These are phyloP conservation scores for Arthrobotrys entomopaga DNA, from an alignment of 2,329 filamentous ascomycete genomes.

Conservation along the genomic window DNA sequence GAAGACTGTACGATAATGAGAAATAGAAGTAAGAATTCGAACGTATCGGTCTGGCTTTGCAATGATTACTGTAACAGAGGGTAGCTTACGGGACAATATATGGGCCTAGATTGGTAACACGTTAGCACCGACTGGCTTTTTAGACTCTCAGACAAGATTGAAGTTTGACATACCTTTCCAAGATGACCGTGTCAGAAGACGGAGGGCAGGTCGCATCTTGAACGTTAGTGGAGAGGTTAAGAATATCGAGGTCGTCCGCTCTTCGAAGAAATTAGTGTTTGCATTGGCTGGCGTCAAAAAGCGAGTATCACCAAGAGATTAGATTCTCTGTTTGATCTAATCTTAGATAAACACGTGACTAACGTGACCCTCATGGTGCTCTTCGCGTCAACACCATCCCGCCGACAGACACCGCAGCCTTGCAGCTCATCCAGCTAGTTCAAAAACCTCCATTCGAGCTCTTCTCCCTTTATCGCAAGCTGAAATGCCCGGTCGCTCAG, in stretches of 20 bases:
- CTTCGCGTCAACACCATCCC: slow-evolving; percentile 37
- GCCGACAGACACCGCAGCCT: not conserved
- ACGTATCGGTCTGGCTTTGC: not conserved
- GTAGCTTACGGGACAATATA: slow-evolving; percentile 76
- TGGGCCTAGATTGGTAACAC: slow-evolving; percentile 67
- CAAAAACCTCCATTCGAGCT: not conserved
- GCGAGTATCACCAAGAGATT: slow-evolving; percentile 19
- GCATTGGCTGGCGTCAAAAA: slow-evolving; percentile 21
- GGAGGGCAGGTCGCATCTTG: slow-evolving; percentile 75
- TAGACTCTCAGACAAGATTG: not conserved
- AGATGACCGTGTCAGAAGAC: slow-evolving; percentile 78
- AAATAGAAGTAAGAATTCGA: too few species aligned
- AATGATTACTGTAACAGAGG: not conserved
- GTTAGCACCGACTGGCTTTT: slow-evolving; percentile 28
- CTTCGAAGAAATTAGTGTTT: not conserved
- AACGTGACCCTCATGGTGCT: slow-evolving; percentile 31
- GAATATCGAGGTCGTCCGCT: not conserved
- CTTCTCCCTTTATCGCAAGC: not conserved
- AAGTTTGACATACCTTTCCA: slow-evolving; percentile 77
- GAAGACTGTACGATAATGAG: slow-evolving; percentile 56
- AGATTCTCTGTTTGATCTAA: slow-evolving; percentile 16
- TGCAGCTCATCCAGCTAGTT: not conserved
- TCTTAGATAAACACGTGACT: slow-evolving; percentile 35
- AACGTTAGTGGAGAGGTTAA: slow-evolving; percentile 56
- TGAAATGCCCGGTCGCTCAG: slow-evolving; percentile 42